Evolutionary conservation across 441 rosid genomes (phyloP), one percentile per base, ranked within the genome.

Genomic region (Jatropha podagrica): DNA sequence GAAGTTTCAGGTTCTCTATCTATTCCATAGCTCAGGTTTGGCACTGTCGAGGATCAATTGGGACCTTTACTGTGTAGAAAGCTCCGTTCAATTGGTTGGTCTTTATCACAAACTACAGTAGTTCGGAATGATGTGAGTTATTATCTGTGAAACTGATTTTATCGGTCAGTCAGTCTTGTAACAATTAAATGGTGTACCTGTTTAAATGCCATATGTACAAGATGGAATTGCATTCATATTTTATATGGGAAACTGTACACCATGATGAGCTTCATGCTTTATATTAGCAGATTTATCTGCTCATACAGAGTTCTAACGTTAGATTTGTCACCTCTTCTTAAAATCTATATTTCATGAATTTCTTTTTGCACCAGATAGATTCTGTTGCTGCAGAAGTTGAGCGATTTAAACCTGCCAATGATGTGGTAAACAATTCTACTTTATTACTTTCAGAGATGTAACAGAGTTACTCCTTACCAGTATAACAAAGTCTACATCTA

Each of bases 21-120:
- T 95, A 91, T 84, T 91, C 93, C 94, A 91, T 96, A 94, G 99
- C 97, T 96, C 98, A 96, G 98, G 88, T 95, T 86, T 65, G 97
- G 97, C 89, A 88, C 87, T 81, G 92, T 89, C 86, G 97, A 88
- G 83, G 99, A 96, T 90, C 89, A 89, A 7, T 76, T 94, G 90
- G 96, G 92, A 80, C 86, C 82, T 78, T 85, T 83, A 51, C 71
- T 96, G 75, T 83, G 96, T 84, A 86, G 80, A 85, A 94, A 94
- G 86, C 82, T 96, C 64, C 92, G 81, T 82, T 87, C 93, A 20
- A 81, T 89, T 70, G 96, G 98, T 80, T 96, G 98, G 98, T 81
- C 86, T 5, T 92, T 90, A 72, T 76, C 93, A 48, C 90, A 89
- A 79, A 79, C 80, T 40, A 62, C 86, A 74, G 87, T 90, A 76